Evolutionary conservation across 352 stramenopile genomes (phyloP), one percentile per base, ranked within the genome.

Genomic region (Pythium angustatum): DNA sequence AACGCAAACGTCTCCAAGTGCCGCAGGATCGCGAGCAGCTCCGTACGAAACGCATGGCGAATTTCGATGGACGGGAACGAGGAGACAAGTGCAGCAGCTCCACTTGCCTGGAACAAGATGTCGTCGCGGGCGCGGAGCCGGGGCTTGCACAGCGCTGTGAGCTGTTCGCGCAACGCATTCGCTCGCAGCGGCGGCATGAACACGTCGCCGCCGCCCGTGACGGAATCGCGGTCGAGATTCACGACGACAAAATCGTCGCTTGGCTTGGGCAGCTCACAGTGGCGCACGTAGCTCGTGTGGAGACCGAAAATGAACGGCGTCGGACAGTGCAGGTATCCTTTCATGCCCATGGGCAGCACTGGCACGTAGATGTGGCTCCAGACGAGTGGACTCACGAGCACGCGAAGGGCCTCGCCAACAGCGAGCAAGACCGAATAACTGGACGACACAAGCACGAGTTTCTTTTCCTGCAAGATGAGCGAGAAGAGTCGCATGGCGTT

Each of bases 351-450:
- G 1, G 87, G 85, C 1, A 95, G 58, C 21, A 95, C 70, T 0
- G 83, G 87, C 0, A 84, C 83, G 60, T 90, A 96, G 22, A 93
- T 68, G 68, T 94, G 87, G 63, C 79, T 85, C 87, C 88, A 96
- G 0, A 72, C 49, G 1, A 96, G 71, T 12, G 88, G 88, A 38
- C 68, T 53, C 17, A 94, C 62, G 17, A 95, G 54, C 0, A 66
- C 17, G 22, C 75, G 70, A 4, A 94, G 53, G 1, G 82, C 63
- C 38, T 93, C 83, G 14, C 79, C 72, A 7, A 85, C 81, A 0
- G 72, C 77, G 19, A 90, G 73, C 4, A 94, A 54, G 14, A 90
- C 62, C 3, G 81, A 90, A 52, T 87, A 89, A 28, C 79, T 87
- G 0, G 79, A 87, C 0, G 78, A 75, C 0, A 94, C 79, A 3